These are phyloP conservation scores for Barnettozyma hawaiiensis DNA, from an alignment of 1,139 yeast species.

Conservation along the genomic window DNA sequence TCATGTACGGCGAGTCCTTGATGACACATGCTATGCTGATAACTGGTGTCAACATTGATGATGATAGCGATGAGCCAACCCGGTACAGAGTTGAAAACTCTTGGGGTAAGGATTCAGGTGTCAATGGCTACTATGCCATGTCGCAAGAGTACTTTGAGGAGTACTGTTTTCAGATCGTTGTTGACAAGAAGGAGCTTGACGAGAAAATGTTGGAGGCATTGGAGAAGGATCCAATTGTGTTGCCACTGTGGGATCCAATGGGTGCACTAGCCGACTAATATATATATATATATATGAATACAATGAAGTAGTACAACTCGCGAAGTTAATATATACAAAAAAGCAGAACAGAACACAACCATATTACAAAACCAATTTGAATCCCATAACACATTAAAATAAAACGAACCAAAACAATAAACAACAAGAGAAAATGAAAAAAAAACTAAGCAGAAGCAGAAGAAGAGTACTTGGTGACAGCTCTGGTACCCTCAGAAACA, in stretches of 20 bases:
- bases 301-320: not conserved
- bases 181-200: constrained; percentile 50
- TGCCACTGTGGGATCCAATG: constrained; percentile 85
- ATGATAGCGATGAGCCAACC: constrained; percentile 43
- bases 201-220: constrained; percentile 36
- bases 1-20: constrained; percentile 49
- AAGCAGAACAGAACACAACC: constrained; percentile 1
- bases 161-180: constrained; percentile 78
- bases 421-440: constrained; percentile 14
- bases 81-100: constrained; percentile 85
- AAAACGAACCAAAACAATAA: constrained; percentile 12
- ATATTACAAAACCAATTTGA: constrained; percentile 13
- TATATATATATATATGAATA: not conserved
- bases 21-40: constrained; percentile 91
- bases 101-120: constrained; percentile 76
- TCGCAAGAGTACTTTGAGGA: constrained; percentile 79
- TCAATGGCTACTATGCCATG: constrained; percentile 73
- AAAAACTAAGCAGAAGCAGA: constrained; percentile 51
- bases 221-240: constrained; percentile 43
- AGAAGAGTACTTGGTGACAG: constrained; percentile 98
- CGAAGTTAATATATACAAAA: not conserved
- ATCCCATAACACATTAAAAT: constrained; percentile 15
- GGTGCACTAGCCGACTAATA: constrained; percentile 58
- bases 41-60: constrained; percentile 67
- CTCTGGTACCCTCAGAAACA: constrained; percentile 99